Evolutionary conservation across 805 yeast species (phyloP).

Genomic region (Candida takata): DNA sequence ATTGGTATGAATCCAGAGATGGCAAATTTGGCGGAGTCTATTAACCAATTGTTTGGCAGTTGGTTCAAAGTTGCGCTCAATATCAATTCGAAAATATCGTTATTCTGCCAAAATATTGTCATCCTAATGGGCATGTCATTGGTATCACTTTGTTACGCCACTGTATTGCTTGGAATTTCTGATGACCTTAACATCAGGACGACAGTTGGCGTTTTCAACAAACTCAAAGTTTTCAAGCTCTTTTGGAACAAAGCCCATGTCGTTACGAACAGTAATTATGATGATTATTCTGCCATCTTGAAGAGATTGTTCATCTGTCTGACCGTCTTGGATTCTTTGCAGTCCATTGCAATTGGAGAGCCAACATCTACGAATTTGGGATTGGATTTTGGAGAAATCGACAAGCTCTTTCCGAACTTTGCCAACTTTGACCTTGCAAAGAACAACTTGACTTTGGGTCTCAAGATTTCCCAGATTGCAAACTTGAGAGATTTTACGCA

Average conservation of each 20-base stretch:
- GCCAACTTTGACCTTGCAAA: slow-evolving; percentile 15
- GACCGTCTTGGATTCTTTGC: slow-evolving; percentile 43
- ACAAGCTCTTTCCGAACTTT: slow-evolving; percentile 16
- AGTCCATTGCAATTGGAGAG: slow-evolving; percentile 45
- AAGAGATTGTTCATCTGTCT: slow-evolving; percentile 42
- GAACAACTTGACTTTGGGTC: slow-evolving; percentile 23
- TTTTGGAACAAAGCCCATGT: slow-evolving; percentile 15
- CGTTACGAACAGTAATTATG: slow-evolving; percentile 17
- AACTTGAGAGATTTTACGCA: slow-evolving; percentile 6
- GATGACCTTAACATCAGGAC: slow-evolving; percentile 45
- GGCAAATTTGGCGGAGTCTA: slow-evolving; percentile 9
- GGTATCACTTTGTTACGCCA: slow-evolving; percentile 44
- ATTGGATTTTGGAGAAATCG: slow-evolving; percentile 12
- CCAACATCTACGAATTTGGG: slow-evolving; percentile 28
- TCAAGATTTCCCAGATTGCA: slow-evolving; percentile 17
- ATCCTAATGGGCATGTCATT: slow-evolving; percentile 23
- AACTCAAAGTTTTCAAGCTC: slow-evolving; percentile 41
- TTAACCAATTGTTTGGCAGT: slow-evolving; percentile 9
- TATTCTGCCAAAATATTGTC: slow-evolving; percentile 10
- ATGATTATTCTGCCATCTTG: slow-evolving; percentile 21
- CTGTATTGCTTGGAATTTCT: slow-evolving; percentile 52
- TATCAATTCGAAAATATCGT: slow-evolving; percentile 9
- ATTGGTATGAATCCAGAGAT: background rate
- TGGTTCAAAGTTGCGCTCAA: slow-evolving; percentile 14
- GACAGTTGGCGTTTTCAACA: slow-evolving; percentile 49